Conservation (phyloP, 257 asterid genomes). For the Solanum dulcamara region DNA sequence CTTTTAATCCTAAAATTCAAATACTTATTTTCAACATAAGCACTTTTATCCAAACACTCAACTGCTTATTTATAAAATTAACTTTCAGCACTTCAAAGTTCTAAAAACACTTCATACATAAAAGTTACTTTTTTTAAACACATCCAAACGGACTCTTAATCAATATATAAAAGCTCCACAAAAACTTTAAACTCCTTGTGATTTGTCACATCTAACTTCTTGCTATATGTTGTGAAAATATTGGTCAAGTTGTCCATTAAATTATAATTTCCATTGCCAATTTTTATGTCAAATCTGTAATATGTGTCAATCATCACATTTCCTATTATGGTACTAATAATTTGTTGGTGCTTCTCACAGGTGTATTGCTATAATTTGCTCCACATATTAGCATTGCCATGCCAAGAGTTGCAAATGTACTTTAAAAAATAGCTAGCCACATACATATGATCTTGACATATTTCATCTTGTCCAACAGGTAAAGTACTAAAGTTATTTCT, state of each 20-base stretch:
- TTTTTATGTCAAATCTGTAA: neutral
- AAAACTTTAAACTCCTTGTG: neutral
- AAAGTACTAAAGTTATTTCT: too few relatives aligned
- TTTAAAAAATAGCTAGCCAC: neutral
- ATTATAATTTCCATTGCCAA: neutral
- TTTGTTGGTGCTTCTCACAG: neutral
- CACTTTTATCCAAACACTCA: too few relatives aligned
- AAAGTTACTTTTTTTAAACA: too few relatives aligned
- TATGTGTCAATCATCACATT: neutral
- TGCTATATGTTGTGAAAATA: neutral
- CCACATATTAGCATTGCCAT: neutral
- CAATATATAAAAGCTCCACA: neutral
- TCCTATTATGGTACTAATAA: neutral
- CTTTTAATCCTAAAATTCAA: too few relatives aligned
- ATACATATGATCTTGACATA: neutral
- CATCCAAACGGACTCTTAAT: too few relatives aligned
- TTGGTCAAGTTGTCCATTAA: neutral
- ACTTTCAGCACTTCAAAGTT: too few relatives aligned
- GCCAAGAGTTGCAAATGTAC: neutral
- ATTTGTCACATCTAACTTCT: neutral
- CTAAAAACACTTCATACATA: too few relatives aligned
- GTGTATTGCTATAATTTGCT: neutral
- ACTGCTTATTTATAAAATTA: too few relatives aligned
- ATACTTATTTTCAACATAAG: too few relatives aligned
- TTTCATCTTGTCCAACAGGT: too few relatives aligned